Conservation (phyloP, 2,329 filamentous ascomycete genomes). For the Neofusicoccum ribis region DNA sequence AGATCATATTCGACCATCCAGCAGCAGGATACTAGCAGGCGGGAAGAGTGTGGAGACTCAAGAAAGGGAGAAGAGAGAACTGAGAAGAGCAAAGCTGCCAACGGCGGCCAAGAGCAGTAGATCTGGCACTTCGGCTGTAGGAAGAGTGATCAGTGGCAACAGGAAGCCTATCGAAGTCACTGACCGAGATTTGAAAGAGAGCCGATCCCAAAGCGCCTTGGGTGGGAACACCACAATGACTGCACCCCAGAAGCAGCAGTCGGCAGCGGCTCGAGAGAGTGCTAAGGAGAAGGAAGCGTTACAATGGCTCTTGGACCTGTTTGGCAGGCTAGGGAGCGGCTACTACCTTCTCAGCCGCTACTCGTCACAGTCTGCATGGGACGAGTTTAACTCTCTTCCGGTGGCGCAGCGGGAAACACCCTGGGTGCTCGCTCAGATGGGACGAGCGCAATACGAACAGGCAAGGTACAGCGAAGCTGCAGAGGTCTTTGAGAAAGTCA, state of each 20-base stretch:
- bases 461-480: constrained; percentile 84
- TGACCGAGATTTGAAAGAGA: constrained; percentile 63
- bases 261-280: constrained; percentile 31
- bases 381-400: constrained; percentile 70
- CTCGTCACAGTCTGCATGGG: constrained; percentile 73
- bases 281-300: constrained; percentile 71
- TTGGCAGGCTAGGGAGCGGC: constrained; percentile 77
- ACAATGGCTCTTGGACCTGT: constrained; percentile 73
- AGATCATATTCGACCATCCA: constrained; percentile 65
- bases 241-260: constrained; percentile 26
- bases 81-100: constrained; percentile 76
- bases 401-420: constrained; percentile 81
- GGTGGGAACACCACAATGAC: constrained; percentile 22
- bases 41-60: constrained; percentile 56
- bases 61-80: constrained; percentile 62
- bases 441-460: constrained; percentile 88
- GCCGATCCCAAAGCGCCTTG: constrained; percentile 36
- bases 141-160: constrained; percentile 86
- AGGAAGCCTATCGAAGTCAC: constrained; percentile 72
- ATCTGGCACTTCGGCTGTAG: constrained; percentile 70
- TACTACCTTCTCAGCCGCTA: constrained; percentile 79
- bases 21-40: constrained; percentile 61
- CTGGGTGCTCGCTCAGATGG: constrained; percentile 90
- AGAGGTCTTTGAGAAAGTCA: constrained; percentile 77
- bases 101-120: constrained; percentile 65